A percentile compares a stretch with the other conserved stretches of the same genome.
Conservation (phyloP, 176 grass and related monocot species). For the Carex kokanica region DNA sequence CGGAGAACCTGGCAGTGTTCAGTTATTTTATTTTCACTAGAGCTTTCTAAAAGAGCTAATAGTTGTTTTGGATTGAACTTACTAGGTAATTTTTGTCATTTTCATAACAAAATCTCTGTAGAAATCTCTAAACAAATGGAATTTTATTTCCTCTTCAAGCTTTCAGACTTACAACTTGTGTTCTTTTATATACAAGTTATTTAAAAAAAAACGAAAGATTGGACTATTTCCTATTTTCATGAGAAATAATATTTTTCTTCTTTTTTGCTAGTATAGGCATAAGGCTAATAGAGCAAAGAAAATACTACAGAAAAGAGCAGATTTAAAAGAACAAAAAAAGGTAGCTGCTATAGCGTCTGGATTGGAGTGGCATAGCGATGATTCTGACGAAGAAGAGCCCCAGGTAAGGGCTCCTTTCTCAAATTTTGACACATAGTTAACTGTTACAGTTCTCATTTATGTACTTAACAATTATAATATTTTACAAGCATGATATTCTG, state of each 20-base stretch:
- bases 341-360: slow-evolving; percentile 35
- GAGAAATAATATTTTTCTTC: not conserved
- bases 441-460: not conserved
- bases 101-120: not conserved
- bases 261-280: slow-evolving; percentile 27
- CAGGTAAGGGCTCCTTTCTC: slow-evolving; percentile 10
- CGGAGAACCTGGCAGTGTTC: not conserved
- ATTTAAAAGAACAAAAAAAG: slow-evolving; percentile 59
- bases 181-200: not conserved
- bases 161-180: not conserved
- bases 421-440: not conserved
- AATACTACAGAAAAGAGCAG: slow-evolving; percentile 59
- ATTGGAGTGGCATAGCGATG: slow-evolving; percentile 49
- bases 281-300: slow-evolving; percentile 88
- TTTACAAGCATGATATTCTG: not conserved
- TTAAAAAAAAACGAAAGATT: not conserved
- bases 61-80: not conserved
- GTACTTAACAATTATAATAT: not conserved
- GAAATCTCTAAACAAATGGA: not conserved
- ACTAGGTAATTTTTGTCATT: not conserved
- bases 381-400: slow-evolving; percentile 47
- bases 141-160: not conserved
- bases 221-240: not conserved
- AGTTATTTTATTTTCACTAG: not conserved
- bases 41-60: not conserved